A percentile compares a stretch with the other conserved stretches of the same genome.
These are phyloP conservation scores for Ballota nigra DNA, from an alignment of 257 asterid species.

Conservation along the genomic window DNA sequence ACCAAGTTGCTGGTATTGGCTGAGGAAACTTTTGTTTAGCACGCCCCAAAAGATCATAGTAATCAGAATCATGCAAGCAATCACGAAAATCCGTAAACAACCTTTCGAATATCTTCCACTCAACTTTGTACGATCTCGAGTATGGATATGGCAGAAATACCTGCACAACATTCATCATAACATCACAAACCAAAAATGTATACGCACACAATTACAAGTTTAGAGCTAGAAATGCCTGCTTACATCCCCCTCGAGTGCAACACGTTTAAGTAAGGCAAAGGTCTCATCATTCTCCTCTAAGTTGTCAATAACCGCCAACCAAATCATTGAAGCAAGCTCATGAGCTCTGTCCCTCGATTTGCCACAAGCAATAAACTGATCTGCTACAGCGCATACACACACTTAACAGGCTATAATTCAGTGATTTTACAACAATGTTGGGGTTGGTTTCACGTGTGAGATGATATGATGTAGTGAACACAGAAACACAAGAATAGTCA, in stretches of 20 bases:
- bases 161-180: conserved; percentile 33
- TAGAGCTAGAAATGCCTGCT: too few relatives aligned
- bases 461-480: not conserved
- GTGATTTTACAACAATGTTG: not conserved
- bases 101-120: conserved; percentile 71
- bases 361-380: conserved; percentile 79
- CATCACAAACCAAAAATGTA: not conserved
- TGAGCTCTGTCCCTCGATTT: conserved; percentile 65
- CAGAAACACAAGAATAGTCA: not conserved
- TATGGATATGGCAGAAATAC: conserved; percentile 61
- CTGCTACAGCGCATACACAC: conserved; percentile 35
- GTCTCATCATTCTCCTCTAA: conserved; percentile 66
- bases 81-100: conserved; percentile 70
- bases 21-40: conserved; percentile 63
- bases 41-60: conserved; percentile 52
- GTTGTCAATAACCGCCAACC: conserved; percentile 75
- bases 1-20: conserved; percentile 65
- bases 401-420: not conserved
- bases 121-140: conserved; percentile 62
- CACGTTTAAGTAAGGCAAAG: conserved; percentile 55
- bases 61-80: conserved; percentile 51
- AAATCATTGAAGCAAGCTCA: conserved; percentile 63
- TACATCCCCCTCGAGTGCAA: conserved; percentile 71
- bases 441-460: not conserved
- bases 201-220: not conserved